A percentile compares a stretch with the other conserved stretches of the same genome.
phyloP scores from a whole-genome alignment of 176 grass and related monocot genomes.

The Themeda triandra region DNA sequence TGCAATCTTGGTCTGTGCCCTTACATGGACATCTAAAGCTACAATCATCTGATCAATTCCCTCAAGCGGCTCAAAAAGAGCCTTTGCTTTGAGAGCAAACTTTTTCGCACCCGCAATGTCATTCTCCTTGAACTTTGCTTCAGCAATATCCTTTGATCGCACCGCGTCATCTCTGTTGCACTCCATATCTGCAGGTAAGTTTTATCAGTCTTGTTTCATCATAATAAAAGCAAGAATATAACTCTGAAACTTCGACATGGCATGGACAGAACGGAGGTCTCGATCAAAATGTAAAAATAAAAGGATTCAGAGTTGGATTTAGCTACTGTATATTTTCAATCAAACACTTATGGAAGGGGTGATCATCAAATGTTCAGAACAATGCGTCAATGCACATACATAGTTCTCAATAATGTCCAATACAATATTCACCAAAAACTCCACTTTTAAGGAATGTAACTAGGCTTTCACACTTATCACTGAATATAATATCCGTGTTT shows the following conservation, averaged over 20 bases:
- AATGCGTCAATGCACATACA: neutral
- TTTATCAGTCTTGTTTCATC: conserved; percentile 21
- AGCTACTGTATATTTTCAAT: conserved; percentile 12
- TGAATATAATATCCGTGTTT: neutral
- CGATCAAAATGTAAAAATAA: neutral
- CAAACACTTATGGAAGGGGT: neutral
- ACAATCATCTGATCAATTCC: conserved; percentile 65
- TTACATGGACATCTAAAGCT: conserved; percentile 52
- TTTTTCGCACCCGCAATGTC: conserved; percentile 50
- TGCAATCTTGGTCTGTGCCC: conserved; percentile 38
- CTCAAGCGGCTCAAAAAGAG: conserved; percentile 47
- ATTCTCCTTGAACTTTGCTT: conserved; percentile 54
- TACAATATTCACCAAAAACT: neutral
- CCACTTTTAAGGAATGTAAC: neutral
- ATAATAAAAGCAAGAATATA: neutral
- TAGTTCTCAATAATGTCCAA: neutral
- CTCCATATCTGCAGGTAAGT: conserved; percentile 47
- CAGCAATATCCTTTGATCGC: conserved; percentile 58
- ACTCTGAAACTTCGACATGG: neutral
- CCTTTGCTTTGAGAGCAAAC: conserved; percentile 62
- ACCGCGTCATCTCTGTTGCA: conserved; percentile 57
- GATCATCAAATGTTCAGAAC: neutral
- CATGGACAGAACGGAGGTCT: neutral
- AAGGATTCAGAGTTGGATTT: neutral
- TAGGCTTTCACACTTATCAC: neutral